A percentile compares a stretch with the other conserved stretches of the same genome.
phyloP scores from a whole-genome alignment of 169 alveolate species.

The Plasmodium chabaudi region DNA sequence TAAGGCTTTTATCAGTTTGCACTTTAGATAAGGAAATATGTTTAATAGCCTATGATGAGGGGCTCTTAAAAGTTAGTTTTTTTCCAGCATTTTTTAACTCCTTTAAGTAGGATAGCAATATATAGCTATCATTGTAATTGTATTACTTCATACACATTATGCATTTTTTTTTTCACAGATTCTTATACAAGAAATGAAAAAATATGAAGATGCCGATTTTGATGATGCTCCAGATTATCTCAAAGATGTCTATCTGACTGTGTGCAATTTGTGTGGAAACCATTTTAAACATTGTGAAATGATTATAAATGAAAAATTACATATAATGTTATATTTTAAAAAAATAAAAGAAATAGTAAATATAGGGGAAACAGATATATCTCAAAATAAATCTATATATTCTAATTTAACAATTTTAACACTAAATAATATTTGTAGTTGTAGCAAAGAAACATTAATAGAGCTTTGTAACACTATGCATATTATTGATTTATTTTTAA shows the following conservation, averaged over 20 bases:
- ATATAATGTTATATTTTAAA: constrained; percentile 37
- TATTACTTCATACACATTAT: not conserved
- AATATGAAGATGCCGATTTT: constrained; percentile 6
- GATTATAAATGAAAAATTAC: constrained; percentile 58
- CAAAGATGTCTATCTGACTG: constrained; percentile 23
- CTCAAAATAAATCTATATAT: constrained; percentile 27
- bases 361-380: not conserved
- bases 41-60: constrained; percentile 73
- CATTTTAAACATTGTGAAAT: constrained; percentile 47
- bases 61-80: constrained; percentile 50
- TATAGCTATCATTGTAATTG: not conserved
- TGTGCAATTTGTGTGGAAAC: constrained; percentile 23
- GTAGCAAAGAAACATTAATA: constrained; percentile 6
- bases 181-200: constrained; percentile 39
- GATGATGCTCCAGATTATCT: constrained; percentile 37
- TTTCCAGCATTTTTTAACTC: not conserved
- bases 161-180: constrained; percentile 13
- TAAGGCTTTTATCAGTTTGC: constrained; percentile 30
- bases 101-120: not conserved
- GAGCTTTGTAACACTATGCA: constrained; percentile 63
- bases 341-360: constrained; percentile 59
- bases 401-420: constrained; percentile 33
- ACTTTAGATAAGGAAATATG: constrained; percentile 58
- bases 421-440: constrained; percentile 43
- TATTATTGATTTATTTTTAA: constrained; percentile 48